Evolutionary conservation across 2,329 filamentous ascomycete genomes (phyloP), one percentile per base, ranked within the genome.

Genomic region (Calonectria hongkongensis): DNA sequence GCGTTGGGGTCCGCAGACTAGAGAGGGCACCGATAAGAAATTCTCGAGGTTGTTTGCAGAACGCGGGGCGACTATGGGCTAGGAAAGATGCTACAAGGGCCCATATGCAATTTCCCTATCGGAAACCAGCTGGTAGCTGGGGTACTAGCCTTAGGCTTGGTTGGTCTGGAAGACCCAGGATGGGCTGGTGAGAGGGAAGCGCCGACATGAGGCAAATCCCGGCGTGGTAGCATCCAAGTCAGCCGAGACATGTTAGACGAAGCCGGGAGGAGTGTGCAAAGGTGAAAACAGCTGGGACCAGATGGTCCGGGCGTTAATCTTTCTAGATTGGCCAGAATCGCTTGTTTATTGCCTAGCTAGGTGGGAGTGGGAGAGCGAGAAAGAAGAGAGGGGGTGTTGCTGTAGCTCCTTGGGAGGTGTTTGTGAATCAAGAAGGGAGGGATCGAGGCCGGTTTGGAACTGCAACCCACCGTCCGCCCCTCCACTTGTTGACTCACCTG

Each of bases 21-120:
- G 68, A 72, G 70, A 70, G 64, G 68, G 43, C 72, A 71, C 71
- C 60, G 78, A 79, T 79, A 79, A 79, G 76, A 47, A 27, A 5
- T 60, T 63, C 18, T 62, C n/a, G 54, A 58, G 43, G 18, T 76
- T 73, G 79, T 74, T 80, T 80, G 76, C 75, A 75, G 76, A 71
- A 77, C 75, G 79, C 79, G 79, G 79, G 78, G 77, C 63, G 15
- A 51, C 43, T 66, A 60, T 54, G 45, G 65, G 25, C 16, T 21
- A 65, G 63, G 33, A 65, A 41, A 41, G 48, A 33, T 50, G 21
- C 62, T 43, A 27, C 6, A 18, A 13, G 27, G 47, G n/a, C 30
- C 21, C n/a, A 28, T 66, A 48, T 63, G 60, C 54, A 60, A 60
- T 41, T 60, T 47, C 28, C 39, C 25, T 56, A 71, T 66, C 51